A percentile compares a stretch with the other conserved stretches of the same genome.
Conservation (phyloP, 352 stramenopile genomes). For the Phytophthora multivora region DNA sequence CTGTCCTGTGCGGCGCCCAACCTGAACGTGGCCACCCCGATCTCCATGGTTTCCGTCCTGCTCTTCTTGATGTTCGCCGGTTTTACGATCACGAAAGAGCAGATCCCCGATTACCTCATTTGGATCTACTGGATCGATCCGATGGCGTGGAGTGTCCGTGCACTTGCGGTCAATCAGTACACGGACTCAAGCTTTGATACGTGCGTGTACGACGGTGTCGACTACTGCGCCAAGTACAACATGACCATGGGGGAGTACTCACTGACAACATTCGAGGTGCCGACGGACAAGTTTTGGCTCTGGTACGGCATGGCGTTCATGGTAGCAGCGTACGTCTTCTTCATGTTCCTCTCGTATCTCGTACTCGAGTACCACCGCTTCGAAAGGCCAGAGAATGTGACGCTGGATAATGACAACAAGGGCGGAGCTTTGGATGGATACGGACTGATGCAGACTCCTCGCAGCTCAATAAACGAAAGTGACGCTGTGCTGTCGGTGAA, state of each 20-base stretch:
- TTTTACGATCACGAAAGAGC: slow-evolving; percentile 29
- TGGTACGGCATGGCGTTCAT: slow-evolving; percentile 27
- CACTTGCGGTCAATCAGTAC: slow-evolving; percentile 33
- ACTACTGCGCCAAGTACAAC: slow-evolving; percentile 20
- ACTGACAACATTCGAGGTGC: slow-evolving; percentile 17
- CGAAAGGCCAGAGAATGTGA: slow-evolving; percentile 28
- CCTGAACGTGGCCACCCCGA: slow-evolving; percentile 26
- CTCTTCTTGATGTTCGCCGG: slow-evolving; percentile 30
- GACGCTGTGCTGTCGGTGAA: slow-evolving; percentile 6
- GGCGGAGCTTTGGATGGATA: not conserved
- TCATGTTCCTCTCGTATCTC: slow-evolving; percentile 30
- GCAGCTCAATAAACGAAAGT: not conserved
- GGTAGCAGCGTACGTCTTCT: slow-evolving; percentile 19
- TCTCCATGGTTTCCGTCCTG: slow-evolving; percentile 23
- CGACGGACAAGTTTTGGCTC: slow-evolving; percentile 24
- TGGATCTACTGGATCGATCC: slow-evolving; percentile 37
- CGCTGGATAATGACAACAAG: slow-evolving; percentile 1
- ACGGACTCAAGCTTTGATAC: slow-evolving; percentile 18
- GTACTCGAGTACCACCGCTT: slow-evolving; percentile 20
- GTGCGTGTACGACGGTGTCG: slow-evolving; percentile 17
- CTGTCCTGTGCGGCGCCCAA: slow-evolving; percentile 16
- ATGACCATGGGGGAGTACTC: slow-evolving; percentile 29
- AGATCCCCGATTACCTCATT: slow-evolving; percentile 35
- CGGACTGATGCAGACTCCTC: slow-evolving; percentile 8
- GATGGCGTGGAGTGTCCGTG: slow-evolving; percentile 21